Evolutionary conservation across 2,329 filamentous ascomycete species (phyloP), one percentile per base, ranked within the genome.

Genomic region (Aspergillus intermedius): DNA sequence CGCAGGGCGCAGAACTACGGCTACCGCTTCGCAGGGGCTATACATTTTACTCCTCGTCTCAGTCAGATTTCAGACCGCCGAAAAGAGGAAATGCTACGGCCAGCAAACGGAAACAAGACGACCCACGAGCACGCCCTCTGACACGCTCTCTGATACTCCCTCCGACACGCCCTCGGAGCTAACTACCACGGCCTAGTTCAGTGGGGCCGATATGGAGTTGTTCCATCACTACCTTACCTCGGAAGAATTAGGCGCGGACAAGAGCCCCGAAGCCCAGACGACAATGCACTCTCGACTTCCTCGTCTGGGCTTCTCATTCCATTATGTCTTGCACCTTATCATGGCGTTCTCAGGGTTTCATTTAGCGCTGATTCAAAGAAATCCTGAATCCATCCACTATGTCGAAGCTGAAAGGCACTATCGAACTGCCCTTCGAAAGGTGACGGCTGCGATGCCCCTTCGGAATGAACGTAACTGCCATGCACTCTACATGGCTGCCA

Each of bases 261-360:
- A 46, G 2, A 19, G 8, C 12, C 35, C 15, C 5, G n/a, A 35
- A 9, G 21, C 39, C 5, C 48, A 45, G 3, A 40, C 34, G 4
- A 6, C 25, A 28, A 15, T 41, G n/a, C 39, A 41, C 8, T 19
- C 21, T 12, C 45, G 52, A 8, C 44, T 55, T 9, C 42, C 42
- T 5, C 53, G 48, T 2, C 23, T 48, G 10, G 53, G 50, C 0
- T 52, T 55, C 28, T 32, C 44, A 1, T 46, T 45, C 17, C 53
- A 54, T 23, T 56, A 50, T 13, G 17, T 56, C 1, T 22, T 56
- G 17, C 53, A 44, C 21, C 42, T 56, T 0, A 42, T 56, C 2
- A 50, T 56, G 3, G 51, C 53, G 2, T 30, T 49, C n/a, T 47
- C 51, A 0, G 50, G 50, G 3, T 56, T 56, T 22, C 51, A 56